A percentile compares a stretch with the other conserved stretches of the same genome.
Evolutionary conservation across 768 basidiomycete genomes (phyloP).

Genomic region (Crassisporium funariophilum): DNA sequence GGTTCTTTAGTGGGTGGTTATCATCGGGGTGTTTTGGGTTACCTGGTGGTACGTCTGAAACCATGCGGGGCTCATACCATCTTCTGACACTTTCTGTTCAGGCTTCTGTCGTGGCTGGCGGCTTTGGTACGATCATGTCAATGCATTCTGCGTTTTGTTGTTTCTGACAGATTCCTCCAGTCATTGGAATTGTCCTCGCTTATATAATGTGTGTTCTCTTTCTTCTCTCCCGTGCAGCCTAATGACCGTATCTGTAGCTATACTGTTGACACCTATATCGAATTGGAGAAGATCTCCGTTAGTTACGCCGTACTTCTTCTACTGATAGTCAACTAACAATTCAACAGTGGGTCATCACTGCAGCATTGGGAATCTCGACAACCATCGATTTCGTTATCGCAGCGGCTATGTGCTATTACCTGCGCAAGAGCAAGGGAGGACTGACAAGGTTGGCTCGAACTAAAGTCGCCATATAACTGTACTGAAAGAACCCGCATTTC

Average conservation of each 20-base stretch:
- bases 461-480: not conserved
- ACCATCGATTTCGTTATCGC: conserved; percentile 46
- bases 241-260: conserved; percentile 23
- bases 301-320: conserved; percentile 12
- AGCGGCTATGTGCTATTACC: conserved; percentile 37
- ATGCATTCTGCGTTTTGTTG: too few species aligned
- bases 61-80: not conserved
- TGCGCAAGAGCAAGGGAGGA: conserved; percentile 32
- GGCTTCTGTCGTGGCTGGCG: conserved; percentile 37
- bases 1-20: conserved; percentile 23
- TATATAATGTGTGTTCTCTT: conserved; percentile 35
- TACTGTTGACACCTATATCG: conserved; percentile 30
- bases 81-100: conserved; percentile 13
- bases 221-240: not conserved
- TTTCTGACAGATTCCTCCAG: not conserved
- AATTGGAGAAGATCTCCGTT: conserved; percentile 34
- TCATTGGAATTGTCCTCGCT: conserved; percentile 30
- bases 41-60: conserved; percentile 21
- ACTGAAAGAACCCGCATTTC: not conserved
- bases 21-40: conserved; percentile 27
- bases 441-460: conserved; percentile 21
- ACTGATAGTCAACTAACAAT: not conserved
- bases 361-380: conserved; percentile 44
- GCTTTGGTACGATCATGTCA: conserved; percentile 34
- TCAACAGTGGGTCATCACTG: conserved; percentile 43